Percentiles rank a stretch among this genome's conserved stretches.
These are phyloP conservation scores for Bipolaris bicolor DNA, from an alignment of 2,329 filamentous ascomycete genomes.

Conservation along the genomic window DNA sequence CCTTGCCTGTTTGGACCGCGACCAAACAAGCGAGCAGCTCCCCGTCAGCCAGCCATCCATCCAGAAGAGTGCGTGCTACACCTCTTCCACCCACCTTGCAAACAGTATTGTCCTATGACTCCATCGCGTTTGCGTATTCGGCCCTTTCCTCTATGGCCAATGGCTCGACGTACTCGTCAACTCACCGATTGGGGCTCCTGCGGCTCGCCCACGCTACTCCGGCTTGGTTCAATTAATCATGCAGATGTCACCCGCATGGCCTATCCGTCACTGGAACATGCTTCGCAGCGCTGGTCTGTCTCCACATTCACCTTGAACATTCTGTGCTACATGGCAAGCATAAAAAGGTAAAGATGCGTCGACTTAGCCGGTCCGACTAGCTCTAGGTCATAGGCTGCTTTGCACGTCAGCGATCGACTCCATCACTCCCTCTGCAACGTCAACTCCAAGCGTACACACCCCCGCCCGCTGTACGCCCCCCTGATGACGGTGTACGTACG, in stretches of 20 bases:
- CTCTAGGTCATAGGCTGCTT: constrained; percentile 28
- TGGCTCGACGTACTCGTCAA: constrained; percentile 15
- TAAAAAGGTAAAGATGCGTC: constrained; percentile 36
- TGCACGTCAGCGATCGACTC: constrained; percentile 34
- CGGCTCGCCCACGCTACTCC: constrained; percentile 33
- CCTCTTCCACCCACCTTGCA: constrained; percentile 8
- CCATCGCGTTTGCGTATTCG: constrained; percentile 4
- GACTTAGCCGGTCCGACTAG: constrained; percentile 27
- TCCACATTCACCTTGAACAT: constrained; percentile 28
- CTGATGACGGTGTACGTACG: constrained; percentile 31
- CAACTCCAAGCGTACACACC: constrained; percentile 39
- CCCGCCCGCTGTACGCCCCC: constrained; percentile 40
- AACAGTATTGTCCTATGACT: constrained; percentile 13
- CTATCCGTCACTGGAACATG: constrained; percentile 41
- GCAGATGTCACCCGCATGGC: constrained; percentile 49
- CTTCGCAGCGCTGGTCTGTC: constrained; percentile 33
- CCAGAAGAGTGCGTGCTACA: constrained; percentile 10
- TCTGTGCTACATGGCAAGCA: constrained; percentile 43
- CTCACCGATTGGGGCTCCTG: constrained; percentile 25
- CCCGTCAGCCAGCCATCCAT: constrained; percentile 2
- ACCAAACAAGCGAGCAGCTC: constrained; percentile 33
- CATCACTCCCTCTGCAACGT: constrained; percentile 39
- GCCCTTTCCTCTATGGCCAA: constrained; percentile 13
- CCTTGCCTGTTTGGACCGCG: constrained; percentile 26
- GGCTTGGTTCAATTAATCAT: constrained; percentile 39